A percentile compares a stretch with the other conserved stretches of the same genome.
Conservation (phyloP, 305 asterid species). For the Fraxinus sp. region DNA sequence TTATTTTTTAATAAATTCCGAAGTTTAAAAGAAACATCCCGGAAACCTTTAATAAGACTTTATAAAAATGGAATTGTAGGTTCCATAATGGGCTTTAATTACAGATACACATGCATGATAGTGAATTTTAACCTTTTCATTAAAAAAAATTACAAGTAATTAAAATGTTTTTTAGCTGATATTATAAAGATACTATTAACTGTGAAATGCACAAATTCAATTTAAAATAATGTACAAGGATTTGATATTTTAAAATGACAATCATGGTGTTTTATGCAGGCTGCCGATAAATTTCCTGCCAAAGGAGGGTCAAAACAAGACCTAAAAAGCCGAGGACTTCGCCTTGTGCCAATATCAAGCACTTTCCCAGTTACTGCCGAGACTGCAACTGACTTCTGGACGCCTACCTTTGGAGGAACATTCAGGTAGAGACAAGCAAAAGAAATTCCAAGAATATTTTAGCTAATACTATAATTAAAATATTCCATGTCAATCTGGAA, state of each 20-base stretch:
- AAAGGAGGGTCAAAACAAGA: neutral
- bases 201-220: neutral
- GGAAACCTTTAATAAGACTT: no score
- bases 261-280: neutral
- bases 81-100: no score
- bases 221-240: no score
- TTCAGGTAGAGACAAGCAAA: neutral
- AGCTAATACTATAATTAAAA: neutral
- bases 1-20: no score
- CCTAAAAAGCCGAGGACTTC: constrained; percentile 34
- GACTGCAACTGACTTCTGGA: neutral
- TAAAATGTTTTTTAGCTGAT: neutral
- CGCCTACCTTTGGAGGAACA: neutral
- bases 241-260: neutral
- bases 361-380: neutral
- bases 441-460: neutral
- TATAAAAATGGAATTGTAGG: no score
- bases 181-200: neutral
- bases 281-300: neutral
- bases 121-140: no score
- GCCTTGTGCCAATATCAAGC: constrained; percentile 38
- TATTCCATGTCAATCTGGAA: neutral
- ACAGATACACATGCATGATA: no score
- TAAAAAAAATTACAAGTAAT: no score
- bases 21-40: no score